Base-by-base conservation (phyloP, 2,329 filamentous ascomycete species). In the Phaeosphaeriaceae sp. region DNA sequence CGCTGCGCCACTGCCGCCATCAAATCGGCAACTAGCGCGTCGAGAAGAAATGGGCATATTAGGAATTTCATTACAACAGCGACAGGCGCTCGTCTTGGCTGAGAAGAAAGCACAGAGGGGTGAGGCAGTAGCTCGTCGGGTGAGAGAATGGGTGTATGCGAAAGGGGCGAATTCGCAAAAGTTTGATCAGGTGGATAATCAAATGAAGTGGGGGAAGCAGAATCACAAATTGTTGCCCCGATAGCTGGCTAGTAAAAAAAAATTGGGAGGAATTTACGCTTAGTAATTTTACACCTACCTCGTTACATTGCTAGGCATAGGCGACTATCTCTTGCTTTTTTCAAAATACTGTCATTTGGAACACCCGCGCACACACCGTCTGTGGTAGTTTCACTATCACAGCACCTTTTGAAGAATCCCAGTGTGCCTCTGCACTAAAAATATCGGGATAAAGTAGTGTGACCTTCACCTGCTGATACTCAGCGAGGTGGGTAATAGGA, bases 91-190 rank as follows among this genome's bases (percentile, higher is more conserved):
- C n/a, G 39, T 58, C 13, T 38, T 61, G 28, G 53, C 60, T 15
- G 60, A 60, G 50, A 57, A 60, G 43, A 61, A 57, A 35, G 54
- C 56, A 32, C 55, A 63, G 49, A 55, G 53, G 30, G 55, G 46
- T 17, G 58, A 61, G 46, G 53, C 42, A 11, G 45, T 50, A 18
- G 56, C 60, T 6, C 37, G 46, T 13, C 21, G 54, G 20, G 54
- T 49, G 34, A 49, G 51, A 40, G 46, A 58, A 28, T 60, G 59
- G 57, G 52, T 34, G 6, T 55, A 54, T 47, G 48, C 50, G 3
- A 50, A 51, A 44, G 48, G 44, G n/a, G 48, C 48, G 26, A 60
- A 59, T 35, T 37, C 30, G 35, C 58, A 61, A 45, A 51, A 61
- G 41, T 44, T 40, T 33, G 50, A 52, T 38, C 50, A 50, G 15